Base-by-base conservation (phyloP, 768 basidiomycete genomes). In the Paxillus ammoniavirescens region DNA sequence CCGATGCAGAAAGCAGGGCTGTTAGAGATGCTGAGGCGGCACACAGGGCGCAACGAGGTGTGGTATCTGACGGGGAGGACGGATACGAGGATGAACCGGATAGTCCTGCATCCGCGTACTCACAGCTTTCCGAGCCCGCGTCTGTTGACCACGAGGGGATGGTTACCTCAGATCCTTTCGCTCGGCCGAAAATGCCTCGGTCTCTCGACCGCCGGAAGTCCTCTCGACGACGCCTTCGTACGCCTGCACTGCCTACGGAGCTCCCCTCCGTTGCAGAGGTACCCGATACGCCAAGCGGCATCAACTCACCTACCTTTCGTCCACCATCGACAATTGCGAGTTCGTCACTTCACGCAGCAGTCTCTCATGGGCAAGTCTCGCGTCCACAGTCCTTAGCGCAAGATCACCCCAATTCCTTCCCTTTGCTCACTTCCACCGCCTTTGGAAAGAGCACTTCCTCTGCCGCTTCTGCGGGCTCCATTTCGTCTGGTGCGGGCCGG, bases 401-500 rank as follows among this genome's bases (percentile, higher is more conserved):
- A 2, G 56, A 53, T n/a, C 46, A 42, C 17, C 8, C 47, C 6
- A 36, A 26, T 1, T 8, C 54, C 0, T 47, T 69, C 0, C 65
- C 65, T 2, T 42, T 69, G 8, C 67, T 69, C n/a, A 54, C 65
- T 4, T 69, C 69, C 5, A 47, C 31, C 50, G 47, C 59, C 40
- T 69, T 69, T 53, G 69, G 67, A n/a, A 69, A 61, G 35, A 41
- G 33, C 0, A 55, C 50, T 7, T 46, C 58, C 35, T 54, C 64
- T 41, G 40, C 41, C 15, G 55, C 64, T 1, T n/a, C 55, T 9
- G 8, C 49, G 10, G 50, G 54, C 8, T 70, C 66, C 9, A 28
- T 54, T 2, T 58, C 51, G 33, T 64, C 68, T 37, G 49, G 36
- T 7, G 18, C 31, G 14, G 58, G 52, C 9, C 54, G 38, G 50